phyloP scores from a whole-genome alignment of 345 rosid species.

The Carallia brachiata region DNA sequence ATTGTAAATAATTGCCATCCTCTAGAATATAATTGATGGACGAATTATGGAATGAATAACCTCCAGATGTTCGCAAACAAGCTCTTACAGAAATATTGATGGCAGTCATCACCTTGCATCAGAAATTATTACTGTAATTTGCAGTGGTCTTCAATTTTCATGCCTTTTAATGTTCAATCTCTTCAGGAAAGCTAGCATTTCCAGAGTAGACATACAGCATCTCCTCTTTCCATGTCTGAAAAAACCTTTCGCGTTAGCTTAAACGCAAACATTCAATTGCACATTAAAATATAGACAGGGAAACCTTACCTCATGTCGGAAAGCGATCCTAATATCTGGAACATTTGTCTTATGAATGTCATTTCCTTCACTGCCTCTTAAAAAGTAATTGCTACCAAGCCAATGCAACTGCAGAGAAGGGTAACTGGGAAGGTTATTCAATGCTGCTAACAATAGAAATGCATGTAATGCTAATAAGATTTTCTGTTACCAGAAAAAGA shows the following conservation, averaged over 20 bases:
- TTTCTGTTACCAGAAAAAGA: too few relatives aligned
- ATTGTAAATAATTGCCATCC: too few relatives aligned
- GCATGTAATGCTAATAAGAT: too few relatives aligned
- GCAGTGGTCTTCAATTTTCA: constrained; percentile 5
- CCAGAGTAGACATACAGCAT: constrained; percentile 46
- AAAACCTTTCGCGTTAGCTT: constrained; percentile 11
- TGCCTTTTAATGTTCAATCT: constrained; percentile 27
- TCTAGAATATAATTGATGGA: too few relatives aligned
- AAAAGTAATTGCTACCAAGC: constrained; percentile 43
- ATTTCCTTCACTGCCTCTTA: constrained; percentile 47
- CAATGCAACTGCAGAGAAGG: constrained; percentile 38
- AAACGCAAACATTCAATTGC: too few relatives aligned
- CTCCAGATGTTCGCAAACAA: too few relatives aligned
- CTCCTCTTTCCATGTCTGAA: constrained; percentile 60
- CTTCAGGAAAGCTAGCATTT: constrained; percentile 34
- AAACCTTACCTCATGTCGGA: constrained; percentile 38
- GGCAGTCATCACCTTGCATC: background rate
- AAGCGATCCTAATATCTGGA: constrained; percentile 37
- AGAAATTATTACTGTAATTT: background rate
- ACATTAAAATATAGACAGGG: background rate
- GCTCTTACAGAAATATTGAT: too few relatives aligned
- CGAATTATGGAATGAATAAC: too few relatives aligned
- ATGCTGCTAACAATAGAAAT: too few relatives aligned
- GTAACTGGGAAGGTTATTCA: background rate
- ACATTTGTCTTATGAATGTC: constrained; percentile 53